These are phyloP conservation scores for Penicillium mononematosum DNA, from an alignment of 495 filamentous ascomycete species.

Conservation along the genomic window DNA sequence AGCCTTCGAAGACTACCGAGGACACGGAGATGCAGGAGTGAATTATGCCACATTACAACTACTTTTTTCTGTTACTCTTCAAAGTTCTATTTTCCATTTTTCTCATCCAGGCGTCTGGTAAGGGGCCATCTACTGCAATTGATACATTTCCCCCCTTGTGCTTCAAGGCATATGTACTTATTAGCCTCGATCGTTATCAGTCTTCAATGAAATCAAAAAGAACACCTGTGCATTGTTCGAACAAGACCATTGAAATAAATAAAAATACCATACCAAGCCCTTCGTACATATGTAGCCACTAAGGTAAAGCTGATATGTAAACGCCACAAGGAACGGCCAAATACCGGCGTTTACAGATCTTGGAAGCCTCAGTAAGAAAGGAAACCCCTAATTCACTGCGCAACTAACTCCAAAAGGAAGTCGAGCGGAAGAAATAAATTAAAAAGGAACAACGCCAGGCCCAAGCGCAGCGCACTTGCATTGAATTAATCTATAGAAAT, in stretches of 20 bases:
- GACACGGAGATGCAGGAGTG: constrained; percentile 34
- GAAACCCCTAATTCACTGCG: too few species aligned
- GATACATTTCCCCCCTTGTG: constrained; percentile 1
- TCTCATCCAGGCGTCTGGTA: constrained; percentile 3
- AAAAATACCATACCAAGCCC: background rate
- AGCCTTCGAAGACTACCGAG: constrained; percentile 18
- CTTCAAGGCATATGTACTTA: constrained; percentile 11
- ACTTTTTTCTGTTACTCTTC: background rate
- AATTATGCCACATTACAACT: constrained; percentile 8
- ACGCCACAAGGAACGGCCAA: background rate
- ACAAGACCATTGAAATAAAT: background rate
- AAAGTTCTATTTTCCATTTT: background rate
- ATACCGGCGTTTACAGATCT: background rate
- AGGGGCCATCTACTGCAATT: constrained; percentile 2
- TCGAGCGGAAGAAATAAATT: background rate
- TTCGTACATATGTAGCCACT: background rate
- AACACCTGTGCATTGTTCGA: constrained; percentile 1
- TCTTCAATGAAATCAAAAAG: background rate
- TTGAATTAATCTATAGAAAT: background rate
- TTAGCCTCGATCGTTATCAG: constrained; percentile 4
- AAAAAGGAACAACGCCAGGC: background rate
- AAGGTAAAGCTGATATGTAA: background rate
- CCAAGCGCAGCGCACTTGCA: background rate
- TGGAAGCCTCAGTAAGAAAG: too few species aligned
- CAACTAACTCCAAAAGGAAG: background rate